These are phyloP conservation scores for Clarkia xantiana DNA, from an alignment of 345 rosid species.

Conservation along the genomic window DNA sequence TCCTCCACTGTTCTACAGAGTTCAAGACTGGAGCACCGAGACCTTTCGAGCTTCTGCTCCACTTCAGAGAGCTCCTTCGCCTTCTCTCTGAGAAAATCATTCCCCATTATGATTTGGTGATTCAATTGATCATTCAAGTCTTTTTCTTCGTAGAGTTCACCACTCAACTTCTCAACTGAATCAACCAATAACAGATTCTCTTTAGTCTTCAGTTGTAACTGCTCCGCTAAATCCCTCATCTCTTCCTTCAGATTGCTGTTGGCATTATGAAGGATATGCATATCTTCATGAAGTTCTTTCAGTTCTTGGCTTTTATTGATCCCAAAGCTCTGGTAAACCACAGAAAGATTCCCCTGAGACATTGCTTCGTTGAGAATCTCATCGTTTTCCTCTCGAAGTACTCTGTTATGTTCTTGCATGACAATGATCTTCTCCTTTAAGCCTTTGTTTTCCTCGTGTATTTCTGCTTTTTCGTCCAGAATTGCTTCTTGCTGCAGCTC, in stretches of 20 bases:
- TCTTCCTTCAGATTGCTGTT: constrained; percentile 35
- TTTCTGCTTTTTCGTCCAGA: constrained; percentile 37
- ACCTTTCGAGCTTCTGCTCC: constrained; percentile 52
- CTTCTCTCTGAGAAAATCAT: constrained; percentile 45
- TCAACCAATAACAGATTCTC: constrained; percentile 29
- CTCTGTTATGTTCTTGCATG: constrained; percentile 27
- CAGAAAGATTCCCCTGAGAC: constrained; percentile 29
- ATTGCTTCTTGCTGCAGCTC: constrained; percentile 23
- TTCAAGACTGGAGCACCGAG: constrained; percentile 38
- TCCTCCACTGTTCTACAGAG: constrained; percentile 42
- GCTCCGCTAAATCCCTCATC: constrained; percentile 29
- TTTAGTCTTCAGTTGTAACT: constrained; percentile 31
- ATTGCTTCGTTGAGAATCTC: constrained; percentile 35
- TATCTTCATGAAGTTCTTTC: constrained; percentile 29
- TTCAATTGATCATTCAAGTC: constrained; percentile 46
- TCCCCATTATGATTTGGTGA: constrained; percentile 31
- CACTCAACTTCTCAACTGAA: constrained; percentile 35
- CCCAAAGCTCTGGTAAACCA: constrained; percentile 38
- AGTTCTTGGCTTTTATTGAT: constrained; percentile 40
- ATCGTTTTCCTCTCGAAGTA: constrained; percentile 48
- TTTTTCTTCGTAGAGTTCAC: constrained; percentile 38
- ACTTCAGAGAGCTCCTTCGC: constrained; percentile 45
- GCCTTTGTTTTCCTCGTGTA: constrained; percentile 27
- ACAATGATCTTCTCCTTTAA: constrained; percentile 31
- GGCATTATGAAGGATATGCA: constrained; percentile 18